Evolutionary conservation across 139 green algal species (phyloP), one percentile per base, ranked within the genome.

Genomic region (Chlorella sp.): DNA sequence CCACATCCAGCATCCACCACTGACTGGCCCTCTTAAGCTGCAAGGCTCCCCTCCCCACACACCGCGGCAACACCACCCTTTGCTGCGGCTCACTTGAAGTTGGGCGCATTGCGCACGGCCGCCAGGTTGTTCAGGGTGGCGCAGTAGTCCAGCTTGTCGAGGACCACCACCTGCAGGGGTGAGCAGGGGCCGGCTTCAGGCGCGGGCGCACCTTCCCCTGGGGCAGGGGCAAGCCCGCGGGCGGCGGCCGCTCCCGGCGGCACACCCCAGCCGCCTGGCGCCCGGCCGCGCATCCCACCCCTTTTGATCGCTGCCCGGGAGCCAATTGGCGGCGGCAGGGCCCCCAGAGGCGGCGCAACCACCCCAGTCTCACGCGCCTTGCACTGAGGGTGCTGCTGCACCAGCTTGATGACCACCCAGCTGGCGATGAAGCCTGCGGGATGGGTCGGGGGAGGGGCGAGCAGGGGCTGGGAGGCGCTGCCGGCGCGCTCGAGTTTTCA

Each of bases 101-200:
- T 99, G 3, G 94, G 87, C 19, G 85, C 76, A 32, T 91, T 85
- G 38, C 81, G 84, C 3, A 93, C 56, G 17, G 44, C 72, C 0
- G 80, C 41, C 11, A 99, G 84, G 89, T 99, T 99, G 41, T 94
- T 93, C 51, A 96, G 34, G 56, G 88, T 95, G 0, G 95, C 93
- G 85, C 96, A 99, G 85, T 99, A 99, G 89, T 99, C 97, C 72
- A 99, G 88, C 90, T 98, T 98, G 88, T 99, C 97, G 16, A 99
- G 80, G 1, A 99, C 94, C 1, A 99, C 94, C 1, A 98, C 80
- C 93, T 97, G 91, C 51, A 80, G 48, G 14, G 30, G 34, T 30
- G 32, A 7, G 48, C 20, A 32, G 60, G 36, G 6, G 78, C 5
- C 16, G 41, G 65, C 9, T 19, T n/a, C 9, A n/a, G 46, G 46